A percentile compares a stretch with the other conserved stretches of the same genome.
Conservation (phyloP, 1,284 basidiomycete genomes). For the Fomitopsis betulina region DNA sequence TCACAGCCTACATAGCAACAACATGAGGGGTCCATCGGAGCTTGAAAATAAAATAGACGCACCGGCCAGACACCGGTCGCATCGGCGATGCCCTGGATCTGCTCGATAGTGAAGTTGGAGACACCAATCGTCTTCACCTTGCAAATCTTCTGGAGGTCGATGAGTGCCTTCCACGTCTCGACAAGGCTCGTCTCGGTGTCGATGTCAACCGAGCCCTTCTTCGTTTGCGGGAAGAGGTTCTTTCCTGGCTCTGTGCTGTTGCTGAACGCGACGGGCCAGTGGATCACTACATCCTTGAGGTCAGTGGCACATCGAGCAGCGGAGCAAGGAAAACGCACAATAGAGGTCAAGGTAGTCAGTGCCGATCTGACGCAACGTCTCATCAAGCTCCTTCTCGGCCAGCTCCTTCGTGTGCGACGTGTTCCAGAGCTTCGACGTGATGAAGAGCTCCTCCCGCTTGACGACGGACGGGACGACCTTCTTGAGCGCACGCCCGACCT, state of each 20-base stretch:
- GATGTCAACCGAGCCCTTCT: constrained; percentile 47
- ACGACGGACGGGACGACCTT: constrained; percentile 79
- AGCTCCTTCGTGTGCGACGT: constrained; percentile 53
- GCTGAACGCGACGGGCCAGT: constrained; percentile 84
- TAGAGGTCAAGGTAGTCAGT: constrained; percentile 80
- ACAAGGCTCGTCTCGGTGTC: constrained; percentile 59
- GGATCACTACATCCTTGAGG: constrained; percentile 52
- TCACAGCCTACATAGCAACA: constrained; percentile 41
- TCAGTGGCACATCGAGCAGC: not conserved
- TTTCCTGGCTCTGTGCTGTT: constrained; percentile 39
- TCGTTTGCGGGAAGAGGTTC: constrained; percentile 51
- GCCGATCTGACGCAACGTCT: constrained; percentile 69
- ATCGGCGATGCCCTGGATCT: constrained; percentile 66
- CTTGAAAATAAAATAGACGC: constrained; percentile 1
- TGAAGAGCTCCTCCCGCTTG: constrained; percentile 77
- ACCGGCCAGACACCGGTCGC: constrained; percentile 73
- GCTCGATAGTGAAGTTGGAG: constrained; percentile 74
- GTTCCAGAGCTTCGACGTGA: constrained; percentile 85
- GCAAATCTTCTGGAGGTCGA: constrained; percentile 47
- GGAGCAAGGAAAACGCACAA: constrained; percentile 17
- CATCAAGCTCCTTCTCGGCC: constrained; percentile 72
- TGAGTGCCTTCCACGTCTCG: constrained; percentile 83
- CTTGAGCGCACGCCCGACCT: constrained; percentile 67
- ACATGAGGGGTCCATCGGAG: not conserved
- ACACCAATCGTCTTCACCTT: constrained; percentile 67